Conservation (phyloP, 148 eudicot species). For the Fallopia convolvulus region DNA sequence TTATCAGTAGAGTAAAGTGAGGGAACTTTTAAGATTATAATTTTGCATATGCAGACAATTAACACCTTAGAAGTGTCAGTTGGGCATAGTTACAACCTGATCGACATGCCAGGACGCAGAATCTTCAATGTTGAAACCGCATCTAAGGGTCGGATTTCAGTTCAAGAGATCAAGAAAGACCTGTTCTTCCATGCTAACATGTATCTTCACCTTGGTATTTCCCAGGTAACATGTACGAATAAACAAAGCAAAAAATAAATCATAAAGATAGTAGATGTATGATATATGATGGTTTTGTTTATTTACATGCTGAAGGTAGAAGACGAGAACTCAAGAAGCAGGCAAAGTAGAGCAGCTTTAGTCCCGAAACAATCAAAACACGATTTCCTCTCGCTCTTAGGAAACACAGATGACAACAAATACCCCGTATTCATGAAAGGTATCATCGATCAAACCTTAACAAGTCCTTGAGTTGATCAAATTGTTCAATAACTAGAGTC, state of each 20-base stretch:
- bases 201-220: conserved; percentile 80
- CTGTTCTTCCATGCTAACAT: conserved; percentile 89
- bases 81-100: conserved; percentile 90
- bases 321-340: conserved; percentile 70
- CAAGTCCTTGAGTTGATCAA: neutral
- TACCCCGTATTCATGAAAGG: conserved; percentile 94
- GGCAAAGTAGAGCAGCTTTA: conserved; percentile 58
- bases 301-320: conserved; percentile 40
- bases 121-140: conserved; percentile 83
- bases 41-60: conserved; percentile 47
- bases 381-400: conserved; percentile 62
- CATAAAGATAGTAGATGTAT: no score
- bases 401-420: conserved; percentile 44
- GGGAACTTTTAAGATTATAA: neutral
- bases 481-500: neutral
- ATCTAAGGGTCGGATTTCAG: conserved; percentile 53
- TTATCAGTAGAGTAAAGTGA: neutral
- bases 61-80: conserved; percentile 54
- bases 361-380: conserved; percentile 51
- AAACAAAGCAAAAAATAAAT: neutral
- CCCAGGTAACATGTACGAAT: conserved; percentile 33
- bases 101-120: conserved; percentile 43
- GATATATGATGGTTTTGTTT: conserved; percentile 11
- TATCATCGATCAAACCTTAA: neutral
- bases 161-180: conserved; percentile 31